Conservation (phyloP, 1,284 basidiomycete species). For the Kalmanozyma brasiliensis region DNA sequence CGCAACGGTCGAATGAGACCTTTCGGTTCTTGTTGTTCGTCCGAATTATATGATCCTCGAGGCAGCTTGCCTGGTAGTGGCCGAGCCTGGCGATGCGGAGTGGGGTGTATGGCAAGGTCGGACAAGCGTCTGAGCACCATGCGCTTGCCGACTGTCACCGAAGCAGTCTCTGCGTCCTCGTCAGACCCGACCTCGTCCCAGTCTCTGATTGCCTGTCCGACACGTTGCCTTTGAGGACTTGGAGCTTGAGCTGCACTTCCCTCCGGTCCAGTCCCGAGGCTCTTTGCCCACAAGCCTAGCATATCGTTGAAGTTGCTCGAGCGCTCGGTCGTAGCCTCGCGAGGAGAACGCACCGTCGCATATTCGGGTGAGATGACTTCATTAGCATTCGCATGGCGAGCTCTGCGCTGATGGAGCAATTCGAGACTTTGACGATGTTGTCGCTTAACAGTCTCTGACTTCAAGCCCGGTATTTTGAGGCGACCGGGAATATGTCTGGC, state of each 20-base stretch:
- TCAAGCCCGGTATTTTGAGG: conserved; percentile 17
- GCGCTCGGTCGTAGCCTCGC: background rate
- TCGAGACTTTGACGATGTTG: conserved; percentile 7
- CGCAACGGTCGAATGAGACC: background rate
- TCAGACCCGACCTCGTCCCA: conserved; percentile 11
- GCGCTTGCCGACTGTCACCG: conserved; percentile 16
- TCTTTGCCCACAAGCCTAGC: conserved; percentile 5
- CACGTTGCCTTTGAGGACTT: background rate
- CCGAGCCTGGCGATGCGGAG: conserved; percentile 1
- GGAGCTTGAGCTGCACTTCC: too few species aligned
- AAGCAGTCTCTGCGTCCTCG: conserved; percentile 27
- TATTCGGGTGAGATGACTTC: background rate
- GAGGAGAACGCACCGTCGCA: background rate
- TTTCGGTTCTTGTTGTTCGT: too few species aligned
- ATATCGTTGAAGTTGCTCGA: background rate
- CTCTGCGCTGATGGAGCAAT: background rate
- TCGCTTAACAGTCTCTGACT: background rate
- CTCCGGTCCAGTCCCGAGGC: too few species aligned
- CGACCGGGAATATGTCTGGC: conserved; percentile 17
- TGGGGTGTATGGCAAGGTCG: conserved; percentile 10
- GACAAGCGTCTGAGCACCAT: conserved; percentile 26
- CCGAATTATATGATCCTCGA: too few species aligned
- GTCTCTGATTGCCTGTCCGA: conserved; percentile 5
- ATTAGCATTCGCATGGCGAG: background rate
- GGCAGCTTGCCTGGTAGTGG: conserved; percentile 6